These are phyloP conservation scores for Vaccinium vitisidaea DNA, from an alignment of 148 eudicot genomes.

Conservation along the genomic window DNA sequence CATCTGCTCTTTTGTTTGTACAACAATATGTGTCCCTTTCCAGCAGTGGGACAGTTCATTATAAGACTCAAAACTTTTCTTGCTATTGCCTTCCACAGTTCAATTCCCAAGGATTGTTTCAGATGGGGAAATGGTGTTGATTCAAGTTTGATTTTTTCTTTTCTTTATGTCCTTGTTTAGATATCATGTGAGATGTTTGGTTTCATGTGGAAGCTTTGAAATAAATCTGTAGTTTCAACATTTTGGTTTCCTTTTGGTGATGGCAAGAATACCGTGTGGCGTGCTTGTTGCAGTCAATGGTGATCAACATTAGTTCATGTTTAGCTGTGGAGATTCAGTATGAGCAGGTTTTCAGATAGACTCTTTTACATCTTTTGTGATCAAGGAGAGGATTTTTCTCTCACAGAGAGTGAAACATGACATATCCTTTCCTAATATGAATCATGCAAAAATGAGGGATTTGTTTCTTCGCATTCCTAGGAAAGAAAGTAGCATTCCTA, in stretches of 20 bases:
- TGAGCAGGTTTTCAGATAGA: neutral
- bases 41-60: neutral
- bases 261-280: neutral
- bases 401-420: too few species aligned
- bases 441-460: too few species aligned
- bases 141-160: neutral
- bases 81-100: neutral
- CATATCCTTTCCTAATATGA: too few species aligned
- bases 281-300: neutral
- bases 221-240: neutral
- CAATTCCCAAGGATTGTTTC: neutral
- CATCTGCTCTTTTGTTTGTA: neutral
- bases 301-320: neutral
- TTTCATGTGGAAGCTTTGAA: neutral
- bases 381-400: too few species aligned
- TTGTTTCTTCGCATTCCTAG: too few species aligned
- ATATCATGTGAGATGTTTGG: neutral
- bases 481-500: too few species aligned
- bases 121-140: neutral
- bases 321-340: neutral
- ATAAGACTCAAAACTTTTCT: slow-evolving; percentile 1
- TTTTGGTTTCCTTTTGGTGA: neutral
- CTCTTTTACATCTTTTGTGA: too few species aligned
- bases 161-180: neutral
- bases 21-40: neutral